phyloP scores from a whole-genome alignment of 306 rosid genomes.

The barrel medic (Medicago truncatula) region DNA sequence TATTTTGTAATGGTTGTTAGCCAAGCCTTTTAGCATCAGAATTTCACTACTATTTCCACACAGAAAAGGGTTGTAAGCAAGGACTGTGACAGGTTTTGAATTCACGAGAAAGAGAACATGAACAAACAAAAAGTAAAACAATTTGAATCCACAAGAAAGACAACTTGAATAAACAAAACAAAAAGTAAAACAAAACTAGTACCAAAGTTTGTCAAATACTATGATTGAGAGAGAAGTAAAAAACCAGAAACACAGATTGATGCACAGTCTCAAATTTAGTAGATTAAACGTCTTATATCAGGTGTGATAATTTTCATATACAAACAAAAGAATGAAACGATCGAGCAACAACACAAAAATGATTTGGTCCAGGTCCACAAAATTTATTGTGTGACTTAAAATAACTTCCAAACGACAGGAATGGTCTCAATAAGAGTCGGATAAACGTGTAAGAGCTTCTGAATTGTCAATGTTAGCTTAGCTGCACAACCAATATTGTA shows the following conservation, averaged over 20 bases:
- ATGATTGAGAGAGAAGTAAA: conserved; percentile 4
- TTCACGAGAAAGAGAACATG: too few species aligned
- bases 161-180: too few species aligned
- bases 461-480: conserved; percentile 25
- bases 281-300: conserved; percentile 22
- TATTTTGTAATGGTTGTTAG: too few species aligned
- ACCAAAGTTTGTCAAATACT: background rate
- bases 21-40: too few species aligned
- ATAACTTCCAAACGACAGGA: conserved; percentile 16
- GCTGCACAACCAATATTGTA: conserved; percentile 19
- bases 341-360: background rate
- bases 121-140: too few species aligned
- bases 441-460: conserved; percentile 17
- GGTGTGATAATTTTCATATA: background rate
- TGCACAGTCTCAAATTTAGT: conserved; percentile 16
- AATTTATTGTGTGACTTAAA: conserved; percentile 18
- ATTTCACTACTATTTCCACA: too few species aligned
- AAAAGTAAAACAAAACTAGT: too few species aligned
- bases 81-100: too few species aligned
- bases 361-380: conserved; percentile 44
- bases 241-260: background rate
- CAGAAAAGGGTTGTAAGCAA: too few species aligned
- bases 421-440: conserved; percentile 29
- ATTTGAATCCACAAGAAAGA: too few species aligned
- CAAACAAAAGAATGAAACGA: conserved; percentile 11